phyloP scores from a whole-genome alignment of 257 asterid genomes.

The Fraxinus americana region DNA sequence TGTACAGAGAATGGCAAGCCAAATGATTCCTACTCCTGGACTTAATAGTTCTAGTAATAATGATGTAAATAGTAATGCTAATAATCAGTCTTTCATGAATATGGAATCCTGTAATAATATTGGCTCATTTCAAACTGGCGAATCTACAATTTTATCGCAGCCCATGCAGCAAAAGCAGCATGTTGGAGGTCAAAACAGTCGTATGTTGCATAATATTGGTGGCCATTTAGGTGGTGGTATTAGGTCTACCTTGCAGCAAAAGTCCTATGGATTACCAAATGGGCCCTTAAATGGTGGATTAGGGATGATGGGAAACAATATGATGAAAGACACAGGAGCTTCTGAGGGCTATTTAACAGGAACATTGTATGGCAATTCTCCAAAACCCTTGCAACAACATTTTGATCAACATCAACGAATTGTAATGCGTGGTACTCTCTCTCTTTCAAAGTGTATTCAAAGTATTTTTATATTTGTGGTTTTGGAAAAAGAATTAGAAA shows the following conservation, averaged over 20 bases:
- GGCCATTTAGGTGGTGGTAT: constrained; percentile 83
- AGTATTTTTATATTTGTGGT: constrained; percentile 6
- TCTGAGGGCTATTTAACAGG: constrained; percentile 62
- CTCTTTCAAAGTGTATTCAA: constrained; percentile 3
- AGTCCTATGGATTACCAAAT: constrained; percentile 65
- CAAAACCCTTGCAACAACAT: constrained; percentile 53
- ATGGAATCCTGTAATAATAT: constrained; percentile 55
- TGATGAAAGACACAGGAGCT: constrained; percentile 54
- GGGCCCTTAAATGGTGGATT: constrained; percentile 66
- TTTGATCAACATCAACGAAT: constrained; percentile 74
- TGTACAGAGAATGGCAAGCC: constrained; percentile 75
- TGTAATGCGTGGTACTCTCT: constrained; percentile 56
- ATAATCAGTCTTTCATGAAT: constrained; percentile 52
- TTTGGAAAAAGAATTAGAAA: background rate
- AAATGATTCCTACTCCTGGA: constrained; percentile 99
- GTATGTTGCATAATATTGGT: constrained; percentile 74
- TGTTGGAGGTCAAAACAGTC: constrained; percentile 77
- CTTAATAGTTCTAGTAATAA: constrained; percentile 50
- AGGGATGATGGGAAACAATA: constrained; percentile 61
- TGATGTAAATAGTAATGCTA: constrained; percentile 45
- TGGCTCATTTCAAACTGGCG: constrained; percentile 60
- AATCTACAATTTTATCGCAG: constrained; percentile 61
- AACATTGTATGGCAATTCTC: constrained; percentile 55
- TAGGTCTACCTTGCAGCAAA: constrained; percentile 76
- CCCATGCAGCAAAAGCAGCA: constrained; percentile 76